Conservation (phyloP, 805 yeast species). For the Starmerella sp. region DNA sequence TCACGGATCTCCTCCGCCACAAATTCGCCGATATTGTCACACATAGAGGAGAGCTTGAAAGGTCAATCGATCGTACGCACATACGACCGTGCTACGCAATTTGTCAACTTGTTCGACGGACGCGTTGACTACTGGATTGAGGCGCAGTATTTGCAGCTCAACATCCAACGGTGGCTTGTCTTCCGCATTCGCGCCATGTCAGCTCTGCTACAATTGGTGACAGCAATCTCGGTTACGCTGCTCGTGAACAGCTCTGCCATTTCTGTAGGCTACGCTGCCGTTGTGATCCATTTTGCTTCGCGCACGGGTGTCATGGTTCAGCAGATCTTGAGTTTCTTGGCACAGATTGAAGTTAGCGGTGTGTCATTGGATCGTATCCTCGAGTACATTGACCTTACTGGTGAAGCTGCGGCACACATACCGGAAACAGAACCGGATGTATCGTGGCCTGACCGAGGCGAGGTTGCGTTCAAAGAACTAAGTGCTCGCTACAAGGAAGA, state of each 20-base stretch:
- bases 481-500: slow-evolving; percentile 72
- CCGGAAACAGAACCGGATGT: slow-evolving; percentile 55
- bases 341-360: slow-evolving; percentile 84
- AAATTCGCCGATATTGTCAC: slow-evolving; percentile 67
- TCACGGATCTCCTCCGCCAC: slow-evolving; percentile 60
- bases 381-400: slow-evolving; percentile 62
- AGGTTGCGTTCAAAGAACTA: slow-evolving; percentile 54
- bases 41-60: slow-evolving; percentile 64
- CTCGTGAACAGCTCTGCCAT: slow-evolving; percentile 49
- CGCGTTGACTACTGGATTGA: slow-evolving; percentile 25
- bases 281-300: slow-evolving; percentile 74
- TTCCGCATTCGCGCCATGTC: slow-evolving; percentile 79
- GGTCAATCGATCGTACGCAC: slow-evolving; percentile 74
- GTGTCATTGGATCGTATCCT: slow-evolving; percentile 76
- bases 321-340: slow-evolving; percentile 88
- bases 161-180: slow-evolving; percentile 86
- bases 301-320: slow-evolving; percentile 77
- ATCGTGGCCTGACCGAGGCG: slow-evolving; percentile 67
- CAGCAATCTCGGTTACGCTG: slow-evolving; percentile 63
- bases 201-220: slow-evolving; percentile 63
- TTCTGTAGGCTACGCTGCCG: slow-evolving; percentile 79
- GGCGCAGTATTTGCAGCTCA: slow-evolving; percentile 59
- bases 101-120: slow-evolving; percentile 32
- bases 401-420: slow-evolving; percentile 76
- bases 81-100: slow-evolving; percentile 51